Evolutionary conservation across 805 yeast genomes (phyloP).

Genomic region (Isabelozyma gotoi): DNA sequence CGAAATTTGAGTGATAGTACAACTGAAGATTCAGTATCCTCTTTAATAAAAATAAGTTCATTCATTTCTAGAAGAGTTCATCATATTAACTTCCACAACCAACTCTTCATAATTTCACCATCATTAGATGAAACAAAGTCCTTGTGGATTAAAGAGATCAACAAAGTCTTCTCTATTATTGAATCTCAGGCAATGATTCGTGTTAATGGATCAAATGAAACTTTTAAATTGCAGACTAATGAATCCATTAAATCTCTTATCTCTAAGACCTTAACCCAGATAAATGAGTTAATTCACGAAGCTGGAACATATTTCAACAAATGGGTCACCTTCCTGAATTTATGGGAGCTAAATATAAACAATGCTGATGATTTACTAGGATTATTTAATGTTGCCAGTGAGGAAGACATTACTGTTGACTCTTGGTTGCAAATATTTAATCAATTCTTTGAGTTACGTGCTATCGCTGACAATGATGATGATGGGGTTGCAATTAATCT

Average conservation of each 20-base stretch:
- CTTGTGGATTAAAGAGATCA: slow-evolving; percentile 18
- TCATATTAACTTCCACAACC: slow-evolving; percentile 35
- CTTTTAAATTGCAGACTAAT: background rate
- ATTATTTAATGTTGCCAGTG: slow-evolving; percentile 20
- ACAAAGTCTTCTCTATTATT: slow-evolving; percentile 13
- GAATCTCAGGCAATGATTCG: slow-evolving; percentile 15
- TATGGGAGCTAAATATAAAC: slow-evolving; percentile 55
- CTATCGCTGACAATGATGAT: slow-evolving; percentile 52
- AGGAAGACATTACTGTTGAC: slow-evolving; percentile 20
- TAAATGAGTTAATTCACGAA: slow-evolving; percentile 29
- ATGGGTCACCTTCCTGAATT: slow-evolving; percentile 57
- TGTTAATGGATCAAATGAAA: background rate
- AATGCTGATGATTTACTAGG: slow-evolving; percentile 35
- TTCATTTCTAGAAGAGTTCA: slow-evolving; percentile 19
- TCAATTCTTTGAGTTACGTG: slow-evolving; percentile 43
- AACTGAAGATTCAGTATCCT: too few relatives aligned
- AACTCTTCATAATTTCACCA: slow-evolving; percentile 39
- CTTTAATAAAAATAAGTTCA: background rate
- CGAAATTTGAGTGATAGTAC: too few relatives aligned
- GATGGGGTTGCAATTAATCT: slow-evolving; percentile 39
- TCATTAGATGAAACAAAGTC: slow-evolving; percentile 36
- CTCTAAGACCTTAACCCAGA: slow-evolving; percentile 4
- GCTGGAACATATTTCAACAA: slow-evolving; percentile 38
- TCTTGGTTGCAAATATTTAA: slow-evolving; percentile 51
- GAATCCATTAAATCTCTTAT: slow-evolving; percentile 1